These are phyloP conservation scores for Cladorrhinum samala DNA, from an alignment of 495 filamentous ascomycete species.

Conservation along the genomic window DNA sequence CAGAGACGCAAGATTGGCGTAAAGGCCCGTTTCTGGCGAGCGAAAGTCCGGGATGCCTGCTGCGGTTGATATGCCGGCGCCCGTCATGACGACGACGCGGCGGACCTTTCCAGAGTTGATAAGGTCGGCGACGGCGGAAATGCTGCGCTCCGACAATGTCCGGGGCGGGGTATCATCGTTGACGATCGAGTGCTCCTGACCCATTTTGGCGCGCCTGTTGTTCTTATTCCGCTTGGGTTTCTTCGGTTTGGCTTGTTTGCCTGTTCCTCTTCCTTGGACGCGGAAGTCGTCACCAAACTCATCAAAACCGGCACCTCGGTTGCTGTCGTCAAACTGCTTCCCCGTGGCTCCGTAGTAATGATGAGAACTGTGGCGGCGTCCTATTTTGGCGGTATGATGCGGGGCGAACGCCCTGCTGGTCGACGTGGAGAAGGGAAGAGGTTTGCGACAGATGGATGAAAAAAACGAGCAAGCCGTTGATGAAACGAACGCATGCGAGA, in stretches of 20 bases:
- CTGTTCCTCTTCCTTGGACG: constrained; percentile 12
- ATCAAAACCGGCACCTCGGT: constrained; percentile 9
- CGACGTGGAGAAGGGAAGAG: neutral
- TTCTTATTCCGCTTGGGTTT: constrained; percentile 21
- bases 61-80: constrained; percentile 56
- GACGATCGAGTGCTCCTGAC: constrained; percentile 46
- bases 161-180: constrained; percentile 57
- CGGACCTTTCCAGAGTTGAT: constrained; percentile 62
- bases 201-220: constrained; percentile 30
- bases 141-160: constrained; percentile 58
- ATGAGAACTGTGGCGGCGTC: constrained; percentile 11
- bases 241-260: constrained; percentile 11
- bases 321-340: constrained; percentile 8
- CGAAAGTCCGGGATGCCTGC: constrained; percentile 70
- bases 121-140: constrained; percentile 67
- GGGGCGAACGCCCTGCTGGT: neutral
- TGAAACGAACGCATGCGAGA: too few species aligned
- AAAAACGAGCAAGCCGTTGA: too few species aligned
- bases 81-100: constrained; percentile 74
- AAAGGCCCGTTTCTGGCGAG: constrained; percentile 68
- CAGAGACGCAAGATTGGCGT: constrained; percentile 77
- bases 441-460: neutral
- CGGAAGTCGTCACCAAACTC: constrained; percentile 14
- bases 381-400: constrained; percentile 21
- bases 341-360: constrained; percentile 12